A percentile compares a stretch with the other conserved stretches of the same genome.
Evolutionary conservation across 768 basidiomycete genomes (phyloP).

Genomic region (Boletus eberwhitei): DNA sequence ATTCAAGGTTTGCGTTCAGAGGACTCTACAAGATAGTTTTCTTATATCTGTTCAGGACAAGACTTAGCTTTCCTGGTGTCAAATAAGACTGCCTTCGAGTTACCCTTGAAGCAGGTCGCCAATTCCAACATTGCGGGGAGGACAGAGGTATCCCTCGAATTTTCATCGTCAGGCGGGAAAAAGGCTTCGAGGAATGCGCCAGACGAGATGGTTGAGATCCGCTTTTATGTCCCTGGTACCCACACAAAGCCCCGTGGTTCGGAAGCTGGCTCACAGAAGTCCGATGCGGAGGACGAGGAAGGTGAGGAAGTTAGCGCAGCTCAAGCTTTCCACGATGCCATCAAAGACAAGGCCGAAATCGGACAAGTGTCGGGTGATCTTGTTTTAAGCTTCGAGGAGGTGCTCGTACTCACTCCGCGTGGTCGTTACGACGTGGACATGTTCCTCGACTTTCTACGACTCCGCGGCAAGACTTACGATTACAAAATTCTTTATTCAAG

Average conservation of each 20-base stretch:
- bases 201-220: constrained; percentile 94
- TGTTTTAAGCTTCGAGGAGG: constrained; percentile 92
- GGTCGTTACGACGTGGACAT: constrained; percentile 98
- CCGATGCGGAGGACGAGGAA: constrained; percentile 63
- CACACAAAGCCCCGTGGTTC: constrained; percentile 60
- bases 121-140: constrained; percentile 98
- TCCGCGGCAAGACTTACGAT: constrained; percentile 99
- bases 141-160: constrained; percentile 99
- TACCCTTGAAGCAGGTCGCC: constrained; percentile 81
- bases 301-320: constrained; percentile 86
- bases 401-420: constrained; percentile 91
- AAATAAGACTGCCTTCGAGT: constrained; percentile 83
- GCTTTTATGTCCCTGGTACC: constrained; percentile 91
- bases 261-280: constrained; percentile 71
- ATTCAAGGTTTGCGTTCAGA: constrained; percentile 69
- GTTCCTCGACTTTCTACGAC: constrained; percentile 89
- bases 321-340: constrained; percentile 92
- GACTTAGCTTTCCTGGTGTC: constrained; percentile 90
- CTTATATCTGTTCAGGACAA: constrained; percentile 52
- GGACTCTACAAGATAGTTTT: neutral
- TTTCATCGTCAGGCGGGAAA: constrained; percentile 49
- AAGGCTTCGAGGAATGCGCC: constrained; percentile 40
- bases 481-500: constrained; percentile 93
- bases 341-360: constrained; percentile 96
- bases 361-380: constrained; percentile 89